Percentiles rank a stretch among this genome's conserved stretches.
These are phyloP conservation scores for Giardia duodenalis DNA, from an alignment of 208 protist species.

Conservation along the genomic window DNA sequence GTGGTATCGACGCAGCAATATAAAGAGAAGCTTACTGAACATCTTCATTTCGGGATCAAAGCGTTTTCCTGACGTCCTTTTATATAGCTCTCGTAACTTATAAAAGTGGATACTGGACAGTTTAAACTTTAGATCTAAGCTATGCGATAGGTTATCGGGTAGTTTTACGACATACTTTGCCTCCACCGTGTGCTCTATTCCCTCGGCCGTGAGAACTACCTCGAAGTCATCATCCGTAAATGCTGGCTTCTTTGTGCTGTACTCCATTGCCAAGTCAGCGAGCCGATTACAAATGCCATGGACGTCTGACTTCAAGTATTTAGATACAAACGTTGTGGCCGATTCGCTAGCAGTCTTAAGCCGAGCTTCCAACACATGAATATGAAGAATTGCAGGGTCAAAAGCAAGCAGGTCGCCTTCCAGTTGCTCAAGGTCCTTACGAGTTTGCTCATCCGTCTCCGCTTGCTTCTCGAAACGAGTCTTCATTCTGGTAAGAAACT, in stretches of 20 bases:
- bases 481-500: not conserved
- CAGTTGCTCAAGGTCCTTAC: not conserved
- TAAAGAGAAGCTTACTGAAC: not conserved
- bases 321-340: not conserved
- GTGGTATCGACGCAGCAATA: slow-evolving; percentile 28
- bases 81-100: slow-evolving; percentile 10
- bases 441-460: not conserved
- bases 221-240: not conserved
- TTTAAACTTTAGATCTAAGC: not conserved
- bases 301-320: not conserved
- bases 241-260: not conserved
- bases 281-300: not conserved
- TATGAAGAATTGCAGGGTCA: not conserved
- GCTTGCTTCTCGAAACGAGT: not conserved
- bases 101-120: not conserved
- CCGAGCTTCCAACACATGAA: not conserved
- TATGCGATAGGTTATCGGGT: not conserved
- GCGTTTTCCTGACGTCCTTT: not conserved
- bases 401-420: not conserved
- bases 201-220: not conserved
- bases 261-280: not conserved
- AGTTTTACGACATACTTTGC: not conserved
- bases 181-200: not conserved
- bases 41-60: not conserved
- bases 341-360: not conserved